A percentile compares a stretch with the other conserved stretches of the same genome.
Evolutionary conservation across 257 asterid species (phyloP).

Genomic region (Coffea eugenioides): DNA sequence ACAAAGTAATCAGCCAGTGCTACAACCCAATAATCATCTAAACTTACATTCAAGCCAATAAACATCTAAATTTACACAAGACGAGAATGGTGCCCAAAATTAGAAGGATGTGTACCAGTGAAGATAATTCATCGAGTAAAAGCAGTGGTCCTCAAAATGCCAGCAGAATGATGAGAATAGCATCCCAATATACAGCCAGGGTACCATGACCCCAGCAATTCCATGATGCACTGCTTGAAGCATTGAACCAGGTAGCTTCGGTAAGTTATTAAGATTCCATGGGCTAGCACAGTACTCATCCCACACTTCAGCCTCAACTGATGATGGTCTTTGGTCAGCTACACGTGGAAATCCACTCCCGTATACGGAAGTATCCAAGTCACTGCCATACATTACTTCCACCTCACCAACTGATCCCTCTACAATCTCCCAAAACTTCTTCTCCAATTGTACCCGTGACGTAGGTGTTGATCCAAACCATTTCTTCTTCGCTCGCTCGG

Average conservation of each 20-base stretch:
- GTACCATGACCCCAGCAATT: conserved; percentile 98
- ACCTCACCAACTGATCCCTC: conserved; percentile 91
- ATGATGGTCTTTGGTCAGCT: conserved; percentile 46
- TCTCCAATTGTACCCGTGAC: conserved; percentile 73
- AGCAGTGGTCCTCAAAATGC: conserved; percentile 99
- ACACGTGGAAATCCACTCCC: conserved; percentile 94
- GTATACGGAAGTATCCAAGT: conserved; percentile 80
- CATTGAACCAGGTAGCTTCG: conserved; percentile 87
- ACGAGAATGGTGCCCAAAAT: not conserved
- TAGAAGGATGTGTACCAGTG: conserved; percentile 65
- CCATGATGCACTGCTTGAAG: conserved; percentile 83
- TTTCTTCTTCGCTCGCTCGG: conserved; percentile 80
- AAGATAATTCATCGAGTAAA: conserved; percentile 93
- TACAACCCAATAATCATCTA: not conserved
- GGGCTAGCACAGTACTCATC: conserved; percentile 77
- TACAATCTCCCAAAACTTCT: conserved; percentile 86
- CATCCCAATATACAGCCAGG: conserved; percentile 96
- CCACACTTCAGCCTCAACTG: conserved; percentile 65
- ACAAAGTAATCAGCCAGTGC: not conserved
- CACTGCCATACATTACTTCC: conserved; percentile 94
- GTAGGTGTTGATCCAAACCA: conserved; percentile 76
- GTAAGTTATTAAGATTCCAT: conserved; percentile 94
- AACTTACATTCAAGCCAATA: not conserved
- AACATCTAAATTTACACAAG: not conserved
- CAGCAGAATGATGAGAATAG: conserved; percentile 93